Evolutionary conservation across 495 filamentous ascomycete genomes (phyloP), one percentile per base, ranked within the genome.

Genomic region (Rostrohypoxylon terebratum): DNA sequence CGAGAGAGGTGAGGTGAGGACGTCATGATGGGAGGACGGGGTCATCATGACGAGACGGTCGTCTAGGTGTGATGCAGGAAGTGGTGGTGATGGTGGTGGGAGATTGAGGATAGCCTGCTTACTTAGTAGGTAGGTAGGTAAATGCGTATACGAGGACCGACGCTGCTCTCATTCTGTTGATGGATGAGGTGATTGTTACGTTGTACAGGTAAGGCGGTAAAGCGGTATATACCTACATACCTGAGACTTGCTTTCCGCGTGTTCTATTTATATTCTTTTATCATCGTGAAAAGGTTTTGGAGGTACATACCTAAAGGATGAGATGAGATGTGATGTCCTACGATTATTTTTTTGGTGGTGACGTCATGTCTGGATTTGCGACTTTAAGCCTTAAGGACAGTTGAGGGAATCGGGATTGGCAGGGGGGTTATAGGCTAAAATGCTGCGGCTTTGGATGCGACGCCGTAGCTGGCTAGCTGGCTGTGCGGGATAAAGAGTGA

Each of bases 361-460:
- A 67, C 64, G 64, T 67, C 64, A 67, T 67, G 44, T 5, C 21
- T 42, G 28, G 50, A 36, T 45, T 14, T 14, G 14, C 21, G 42
- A 20, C 40, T 45, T 45, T n/a, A n/a, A n/a, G n/a, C n/a, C n/a
- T n/a, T n/a, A n/a, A 18, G 34, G 34, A 57, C 28, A 33, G 18
- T 36, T 36, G 53, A 51, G 18, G n/a, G 59, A 18, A 36, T 62
- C 44, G 59, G 33, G 21, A 9, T 25, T 59, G 28, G n/a, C 6
- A 14, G 6, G 55, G 10, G 13, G 36, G 44, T 20, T n/a, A 44
- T 45, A 45, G 42, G 42, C 42, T 45, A 20, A 45, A 45, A 18
- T 45, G 42, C 42, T 5, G 20, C 20, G 25, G 34, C 33, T 36
- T 16, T 25, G 16, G 16, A 38, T 18, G 8, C 20, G 16, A 50